Conservation (phyloP, 2,329 filamentous ascomycete genomes). For the Simplicillium sp. region DNA sequence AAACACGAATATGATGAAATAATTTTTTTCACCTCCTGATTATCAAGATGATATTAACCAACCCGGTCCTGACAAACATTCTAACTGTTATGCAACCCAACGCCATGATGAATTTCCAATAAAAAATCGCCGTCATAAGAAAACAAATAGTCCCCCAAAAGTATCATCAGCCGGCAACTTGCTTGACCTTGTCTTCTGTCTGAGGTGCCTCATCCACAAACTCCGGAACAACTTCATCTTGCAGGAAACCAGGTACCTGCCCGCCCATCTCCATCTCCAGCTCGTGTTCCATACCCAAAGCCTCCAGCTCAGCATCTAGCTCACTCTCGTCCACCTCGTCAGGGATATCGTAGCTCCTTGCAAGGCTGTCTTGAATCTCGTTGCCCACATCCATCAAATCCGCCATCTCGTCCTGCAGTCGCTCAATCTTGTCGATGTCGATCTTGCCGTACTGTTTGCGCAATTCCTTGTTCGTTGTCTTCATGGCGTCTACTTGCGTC, state of each 20-base stretch:
- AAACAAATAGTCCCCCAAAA: too few relatives aligned
- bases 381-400: constrained; percentile 96
- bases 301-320: constrained; percentile 91
- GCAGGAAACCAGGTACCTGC: constrained; percentile 74
- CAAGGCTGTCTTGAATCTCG: constrained; percentile 93
- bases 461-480: constrained; percentile 89
- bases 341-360: constrained; percentile 84
- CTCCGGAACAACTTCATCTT: constrained; percentile 75
- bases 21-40: too few relatives aligned
- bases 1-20: too few relatives aligned
- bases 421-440: constrained; percentile 94
- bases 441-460: constrained; percentile 94
- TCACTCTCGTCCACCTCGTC: constrained; percentile 97
- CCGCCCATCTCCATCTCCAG: constrained; percentile 59
- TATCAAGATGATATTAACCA: too few relatives aligned
- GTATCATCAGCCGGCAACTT: constrained; percentile 52
- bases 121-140: too few relatives aligned
- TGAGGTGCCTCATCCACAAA: constrained; percentile 90
- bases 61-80: too few relatives aligned
- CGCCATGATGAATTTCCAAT: too few relatives aligned
- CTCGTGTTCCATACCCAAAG: constrained; percentile 88
- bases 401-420: constrained; percentile 97
- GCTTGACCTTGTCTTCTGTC: constrained; percentile 66
- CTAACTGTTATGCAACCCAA: too few relatives aligned
- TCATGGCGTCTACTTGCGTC: constrained; percentile 96